Evolutionary conservation across 495 filamentous ascomycete species (phyloP), one percentile per base, ranked within the genome.

Genomic region (Pseudomonodictys pantanalensis): DNA sequence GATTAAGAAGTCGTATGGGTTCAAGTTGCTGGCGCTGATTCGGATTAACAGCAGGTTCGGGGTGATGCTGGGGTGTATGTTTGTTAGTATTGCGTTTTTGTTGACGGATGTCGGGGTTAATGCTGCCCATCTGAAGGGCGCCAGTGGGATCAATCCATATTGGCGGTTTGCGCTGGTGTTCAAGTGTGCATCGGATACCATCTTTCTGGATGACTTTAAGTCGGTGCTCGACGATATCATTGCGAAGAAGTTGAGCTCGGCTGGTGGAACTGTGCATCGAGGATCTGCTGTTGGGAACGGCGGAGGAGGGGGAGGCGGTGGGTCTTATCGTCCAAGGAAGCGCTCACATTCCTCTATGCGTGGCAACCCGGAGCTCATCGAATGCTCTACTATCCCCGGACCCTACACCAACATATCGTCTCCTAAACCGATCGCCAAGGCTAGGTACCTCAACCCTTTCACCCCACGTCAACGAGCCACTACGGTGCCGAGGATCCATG

Each of bases 201-300:
- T 68, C 15, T 57, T 68, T 20, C 56, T 68, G 10, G 65, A 68
- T 52, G 65, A 68, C 45, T 68, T 68, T 61, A 68, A 68, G 33
- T 49, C 49, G n/a, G 62, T 65, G 1, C 32, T 65, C 3, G 62
- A 65, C 56, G 59, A 57, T n/a, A 62, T 62, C 28, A 43, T 62
- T 12, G 35, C 44, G n/a, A 17, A 35, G 4, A 42, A 15, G 33
- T 51, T 62, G 17, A 56, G 43, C 11, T 46, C 18, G 3, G 44
- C 28, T 22, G 52, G 58, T 17, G 59, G 52, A 4, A 53, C 39
- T 0, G 50, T 42, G 23, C 49, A 60, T 18, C 58, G 42, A n/a
- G n/a, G n/a, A n/a, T n/a, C n/a, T n/a, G n/a, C n/a, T n/a, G n/a
- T n/a, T n/a, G n/a, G n/a, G n/a, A n/a, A n/a, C n/a, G n/a, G n/a